phyloP scores from a whole-genome alignment of 257 asterid species.

The Rauvolfia tetraphylla region DNA sequence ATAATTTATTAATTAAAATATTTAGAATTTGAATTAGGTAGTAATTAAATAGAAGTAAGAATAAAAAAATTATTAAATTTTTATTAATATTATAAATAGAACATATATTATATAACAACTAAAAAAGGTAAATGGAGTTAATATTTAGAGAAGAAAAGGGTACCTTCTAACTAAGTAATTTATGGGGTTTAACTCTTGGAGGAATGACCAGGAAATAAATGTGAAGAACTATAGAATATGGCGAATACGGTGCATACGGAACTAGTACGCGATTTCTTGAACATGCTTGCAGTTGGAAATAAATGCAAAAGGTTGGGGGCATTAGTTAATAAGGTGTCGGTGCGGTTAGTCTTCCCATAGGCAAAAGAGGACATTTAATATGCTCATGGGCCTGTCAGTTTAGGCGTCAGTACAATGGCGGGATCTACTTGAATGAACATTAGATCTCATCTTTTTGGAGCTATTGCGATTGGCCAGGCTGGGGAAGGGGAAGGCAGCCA shows the following conservation, averaged over 20 bases:
- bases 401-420: conserved; percentile 20
- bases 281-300: conserved; percentile 25
- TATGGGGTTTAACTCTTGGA: not conserved
- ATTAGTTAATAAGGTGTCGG: conserved; percentile 33
- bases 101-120: too few relatives aligned
- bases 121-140: too few relatives aligned
- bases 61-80: too few relatives aligned
- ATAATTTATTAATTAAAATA: too few relatives aligned
- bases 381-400: conserved; percentile 27
- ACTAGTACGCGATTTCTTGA: conserved; percentile 17
- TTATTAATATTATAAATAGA: too few relatives aligned
- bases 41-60: too few relatives aligned
- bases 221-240: conserved; percentile 5
- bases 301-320: conserved; percentile 35
- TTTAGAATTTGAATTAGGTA: too few relatives aligned
- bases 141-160: too few relatives aligned
- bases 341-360: conserved; percentile 19
- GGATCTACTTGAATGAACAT: conserved; percentile 21
- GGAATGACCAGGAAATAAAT: not conserved
- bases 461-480: conserved; percentile 20
- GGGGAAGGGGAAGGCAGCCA: conserved; percentile 15
- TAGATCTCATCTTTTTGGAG: conserved; percentile 15
- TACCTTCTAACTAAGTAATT: too few relatives aligned
- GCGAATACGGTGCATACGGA: conserved; percentile 50
- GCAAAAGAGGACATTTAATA: conserved; percentile 22